Percentiles rank a stretch among this genome's conserved stretches.
Conservation (phyloP, 768 basidiomycete genomes). For the Floccularia luteovirens region DNA sequence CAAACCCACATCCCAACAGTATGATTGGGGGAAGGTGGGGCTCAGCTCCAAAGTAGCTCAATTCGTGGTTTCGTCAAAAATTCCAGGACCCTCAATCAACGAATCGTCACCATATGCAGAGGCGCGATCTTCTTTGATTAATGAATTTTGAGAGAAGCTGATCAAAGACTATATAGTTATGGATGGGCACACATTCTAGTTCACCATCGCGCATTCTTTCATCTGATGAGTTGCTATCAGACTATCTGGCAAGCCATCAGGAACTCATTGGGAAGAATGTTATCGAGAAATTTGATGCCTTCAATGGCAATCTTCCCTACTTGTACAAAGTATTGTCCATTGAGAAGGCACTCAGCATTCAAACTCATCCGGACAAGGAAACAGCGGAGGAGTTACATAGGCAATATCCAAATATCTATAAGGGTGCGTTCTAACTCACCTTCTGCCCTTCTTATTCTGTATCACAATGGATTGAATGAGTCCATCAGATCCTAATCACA, state of each 20-base stretch:
- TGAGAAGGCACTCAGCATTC: constrained; percentile 83
- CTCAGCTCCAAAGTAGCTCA: constrained; percentile 80
- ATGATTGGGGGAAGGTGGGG: constrained; percentile 94
- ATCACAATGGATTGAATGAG: too few relatives aligned
- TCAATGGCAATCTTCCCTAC: constrained; percentile 74
- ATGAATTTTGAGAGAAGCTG: constrained; percentile 6
- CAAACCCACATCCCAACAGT: constrained; percentile 76
- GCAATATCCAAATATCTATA: constrained; percentile 78
- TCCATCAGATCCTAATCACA: constrained; percentile 84
- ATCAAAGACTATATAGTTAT: constrained; percentile 49
- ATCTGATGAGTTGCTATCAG: constrained; percentile 36
- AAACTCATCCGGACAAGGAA: constrained; percentile 85
- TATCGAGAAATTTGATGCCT: constrained; percentile 43
- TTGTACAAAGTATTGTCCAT: constrained; percentile 91
- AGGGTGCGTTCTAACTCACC: constrained; percentile 45
- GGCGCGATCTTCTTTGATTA: constrained; percentile 36
- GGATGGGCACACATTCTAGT: constrained; percentile 97
- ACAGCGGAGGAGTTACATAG: constrained; percentile 67
- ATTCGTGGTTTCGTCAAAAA: constrained; percentile 53
- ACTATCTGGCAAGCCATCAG: constrained; percentile 59
- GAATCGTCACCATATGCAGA: constrained; percentile 84
- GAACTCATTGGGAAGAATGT: constrained; percentile 61
- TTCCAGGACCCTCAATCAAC: constrained; percentile 63
- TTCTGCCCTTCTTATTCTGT: too few relatives aligned
- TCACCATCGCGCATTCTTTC: constrained; percentile 36